phyloP scores from a whole-genome alignment of 768 basidiomycete genomes.

The Pulveroboletus ravenelii region DNA sequence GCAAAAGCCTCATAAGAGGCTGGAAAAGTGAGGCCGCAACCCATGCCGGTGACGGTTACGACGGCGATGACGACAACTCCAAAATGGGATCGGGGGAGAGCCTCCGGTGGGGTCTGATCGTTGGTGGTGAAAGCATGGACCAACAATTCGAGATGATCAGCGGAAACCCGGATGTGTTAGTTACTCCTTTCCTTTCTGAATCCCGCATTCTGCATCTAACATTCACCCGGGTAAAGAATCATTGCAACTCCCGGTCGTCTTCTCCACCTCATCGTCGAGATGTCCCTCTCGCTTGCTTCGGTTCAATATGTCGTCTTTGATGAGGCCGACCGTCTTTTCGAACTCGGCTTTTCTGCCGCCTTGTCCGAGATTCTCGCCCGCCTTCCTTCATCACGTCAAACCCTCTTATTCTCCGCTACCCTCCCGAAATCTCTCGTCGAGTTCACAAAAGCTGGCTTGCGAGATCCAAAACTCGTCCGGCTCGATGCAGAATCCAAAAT shows the following conservation, averaged over 20 bases:
- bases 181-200: constrained; percentile 17
- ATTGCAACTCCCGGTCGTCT: constrained; percentile 98
- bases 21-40: constrained; percentile 58
- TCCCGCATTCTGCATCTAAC: constrained; percentile 9
- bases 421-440: constrained; percentile 94
- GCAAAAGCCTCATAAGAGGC: constrained; percentile 87
- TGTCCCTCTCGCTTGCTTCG: constrained; percentile 86
- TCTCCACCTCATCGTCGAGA: constrained; percentile 94
- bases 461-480: constrained; percentile 92
- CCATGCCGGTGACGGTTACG: constrained; percentile 68
- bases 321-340: constrained; percentile 97
- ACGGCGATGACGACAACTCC: constrained; percentile 46
- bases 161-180: constrained; percentile 92
- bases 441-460: constrained; percentile 95
- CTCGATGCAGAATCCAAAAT: constrained; percentile 96
- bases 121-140: constrained; percentile 93
- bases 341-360: constrained; percentile 94
- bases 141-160: constrained; percentile 96
- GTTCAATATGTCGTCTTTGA: constrained; percentile 93
- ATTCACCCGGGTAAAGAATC: constrained; percentile 49
- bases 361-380: constrained; percentile 89
- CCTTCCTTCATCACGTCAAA: constrained; percentile 82
- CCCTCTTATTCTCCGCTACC: constrained; percentile 93
- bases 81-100: constrained; percentile 46
- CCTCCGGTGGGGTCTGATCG: constrained; percentile 88